Percentiles rank a stretch among this genome's conserved stretches.
phyloP scores from a whole-genome alignment of 352 stramenopile species.

The Pythium rishiriense region DNA sequence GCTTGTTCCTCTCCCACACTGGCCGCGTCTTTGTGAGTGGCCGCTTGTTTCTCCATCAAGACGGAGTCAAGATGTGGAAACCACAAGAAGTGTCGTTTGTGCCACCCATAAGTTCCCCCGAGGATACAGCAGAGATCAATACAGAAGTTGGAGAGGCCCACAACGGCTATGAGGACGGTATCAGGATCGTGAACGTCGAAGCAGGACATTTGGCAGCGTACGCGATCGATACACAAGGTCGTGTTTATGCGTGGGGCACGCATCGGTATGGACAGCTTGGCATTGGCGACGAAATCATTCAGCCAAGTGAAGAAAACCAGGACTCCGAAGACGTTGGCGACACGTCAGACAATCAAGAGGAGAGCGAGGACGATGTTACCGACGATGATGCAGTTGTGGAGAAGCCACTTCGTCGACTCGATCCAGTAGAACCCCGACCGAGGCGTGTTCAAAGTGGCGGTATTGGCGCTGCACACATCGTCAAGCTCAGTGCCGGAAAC shows the following conservation, averaged over 20 bases:
- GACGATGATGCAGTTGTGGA: slow-evolving; percentile 1
- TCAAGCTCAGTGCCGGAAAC: slow-evolving; percentile 57
- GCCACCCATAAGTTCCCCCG: not conserved
- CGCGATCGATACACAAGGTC: slow-evolving; percentile 49
- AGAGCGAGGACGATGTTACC: not conserved
- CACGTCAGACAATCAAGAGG: not conserved
- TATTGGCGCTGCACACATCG: slow-evolving; percentile 27
- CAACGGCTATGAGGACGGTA: not conserved
- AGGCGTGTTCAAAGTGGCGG: not conserved
- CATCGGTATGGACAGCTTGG: slow-evolving; percentile 61
- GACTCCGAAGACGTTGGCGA: not conserved
- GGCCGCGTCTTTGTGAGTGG: slow-evolving; percentile 51
- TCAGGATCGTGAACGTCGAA: slow-evolving; percentile 40
- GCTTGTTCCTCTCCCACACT: slow-evolving; percentile 59
- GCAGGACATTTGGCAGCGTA: slow-evolving; percentile 59
- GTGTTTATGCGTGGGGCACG: slow-evolving; percentile 60
- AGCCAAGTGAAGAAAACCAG: not conserved
- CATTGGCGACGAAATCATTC: slow-evolving; percentile 26
- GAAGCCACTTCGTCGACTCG: slow-evolving; percentile 2
- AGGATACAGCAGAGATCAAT: slow-evolving; percentile 1
- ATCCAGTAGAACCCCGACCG: slow-evolving; percentile 19
- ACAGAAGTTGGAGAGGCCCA: not conserved
- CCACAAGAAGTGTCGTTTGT: slow-evolving; percentile 34
- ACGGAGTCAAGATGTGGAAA: slow-evolving; percentile 57
- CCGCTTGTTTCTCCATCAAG: slow-evolving; percentile 51